These are phyloP conservation scores for Fistulifera solaris DNA, from an alignment of 108 stramenopile species.

Conservation along the genomic window DNA sequence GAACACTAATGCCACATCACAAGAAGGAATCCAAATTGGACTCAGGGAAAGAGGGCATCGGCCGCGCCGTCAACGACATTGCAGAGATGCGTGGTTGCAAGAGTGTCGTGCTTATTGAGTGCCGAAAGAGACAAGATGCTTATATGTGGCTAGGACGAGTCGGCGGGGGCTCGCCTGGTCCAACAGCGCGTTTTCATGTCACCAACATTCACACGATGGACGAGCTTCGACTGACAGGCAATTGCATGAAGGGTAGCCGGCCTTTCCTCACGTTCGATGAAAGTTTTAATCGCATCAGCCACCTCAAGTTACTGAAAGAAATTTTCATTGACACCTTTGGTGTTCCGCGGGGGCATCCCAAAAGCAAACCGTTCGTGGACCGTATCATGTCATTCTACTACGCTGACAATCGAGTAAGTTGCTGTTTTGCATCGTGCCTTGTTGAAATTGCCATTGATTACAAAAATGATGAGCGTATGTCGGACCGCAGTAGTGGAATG, in stretches of 20 bases:
- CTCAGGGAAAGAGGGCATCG: conserved; percentile 58
- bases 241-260: conserved; percentile 93
- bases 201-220: conserved; percentile 99
- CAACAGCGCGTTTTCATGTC: conserved; percentile 91
- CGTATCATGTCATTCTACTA: conserved; percentile 93
- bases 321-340: conserved; percentile 94
- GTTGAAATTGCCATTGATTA: conserved; percentile 59
- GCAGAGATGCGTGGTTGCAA: conserved; percentile 94
- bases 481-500: conserved; percentile 58
- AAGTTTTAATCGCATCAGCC: conserved; percentile 55
- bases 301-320: conserved; percentile 82
- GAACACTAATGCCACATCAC: conserved; percentile 91
- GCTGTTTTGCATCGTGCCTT: neutral
- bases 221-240: conserved; percentile 95
- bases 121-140: conserved; percentile 91
- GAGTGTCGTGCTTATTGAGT: conserved; percentile 89
- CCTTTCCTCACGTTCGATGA: conserved; percentile 93
- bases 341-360: conserved; percentile 95
- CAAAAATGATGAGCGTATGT: conserved; percentile 90
- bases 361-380: conserved; percentile 98
- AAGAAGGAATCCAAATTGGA: conserved; percentile 96
- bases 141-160: conserved; percentile 89
- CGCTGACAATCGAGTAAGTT: conserved; percentile 87
- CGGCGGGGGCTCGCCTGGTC: conserved; percentile 54
- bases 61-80: conserved; percentile 90